Evolutionary conservation across 768 basidiomycete species (phyloP).

Genomic region (Tephrocybe sp.): DNA sequence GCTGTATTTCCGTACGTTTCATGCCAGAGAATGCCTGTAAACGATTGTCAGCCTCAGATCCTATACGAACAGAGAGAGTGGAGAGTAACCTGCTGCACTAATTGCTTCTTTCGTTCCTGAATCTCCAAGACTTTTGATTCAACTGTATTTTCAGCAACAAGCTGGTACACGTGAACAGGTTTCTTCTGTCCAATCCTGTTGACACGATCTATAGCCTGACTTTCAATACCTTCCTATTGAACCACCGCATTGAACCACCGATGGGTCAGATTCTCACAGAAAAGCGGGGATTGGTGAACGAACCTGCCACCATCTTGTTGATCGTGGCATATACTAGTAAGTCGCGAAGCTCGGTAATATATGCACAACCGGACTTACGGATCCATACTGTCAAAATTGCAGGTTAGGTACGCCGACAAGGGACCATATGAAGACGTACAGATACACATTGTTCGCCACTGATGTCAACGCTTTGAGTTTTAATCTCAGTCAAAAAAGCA

Average conservation of each 20-base stretch:
- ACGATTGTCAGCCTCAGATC: not conserved
- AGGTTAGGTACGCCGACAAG: constrained; percentile 3
- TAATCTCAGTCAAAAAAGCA: not conserved
- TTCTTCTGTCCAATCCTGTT: constrained; percentile 86
- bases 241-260: not conserved
- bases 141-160: constrained; percentile 87
- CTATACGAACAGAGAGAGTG: not conserved
- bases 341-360: not conserved
- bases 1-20: constrained; percentile 68
- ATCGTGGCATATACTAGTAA: not conserved
- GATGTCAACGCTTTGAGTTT: constrained; percentile 1
- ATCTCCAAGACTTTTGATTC: constrained; percentile 88
- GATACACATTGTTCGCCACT: constrained; percentile 82
- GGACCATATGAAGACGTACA: constrained; percentile 36
- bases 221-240: constrained; percentile 73
- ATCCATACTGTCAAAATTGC: constrained; percentile 57
- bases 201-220: constrained; percentile 78
- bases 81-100: constrained; percentile 65
- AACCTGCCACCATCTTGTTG: constrained; percentile 74
- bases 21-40: constrained; percentile 82
- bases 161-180: constrained; percentile 81
- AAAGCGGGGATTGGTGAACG: not conserved
- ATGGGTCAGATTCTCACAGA: constrained; percentile 5
- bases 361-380: constrained; percentile 52
- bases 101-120: constrained; percentile 77